phyloP scores from a whole-genome alignment of 371 early-diverging fungal genomes.

The Mucor plumbeus region DNA sequence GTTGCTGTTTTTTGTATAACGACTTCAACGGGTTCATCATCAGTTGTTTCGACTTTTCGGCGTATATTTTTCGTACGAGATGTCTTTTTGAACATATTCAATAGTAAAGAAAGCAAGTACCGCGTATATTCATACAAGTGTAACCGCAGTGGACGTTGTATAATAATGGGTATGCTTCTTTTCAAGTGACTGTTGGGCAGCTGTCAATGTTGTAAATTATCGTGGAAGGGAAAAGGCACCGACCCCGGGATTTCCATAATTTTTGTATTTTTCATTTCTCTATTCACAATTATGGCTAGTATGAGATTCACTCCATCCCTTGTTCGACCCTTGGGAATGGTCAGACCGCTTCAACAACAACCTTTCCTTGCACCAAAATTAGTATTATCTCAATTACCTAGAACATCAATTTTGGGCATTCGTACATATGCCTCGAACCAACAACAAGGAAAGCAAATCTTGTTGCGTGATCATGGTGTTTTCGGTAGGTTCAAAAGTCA shows the following conservation, averaged over 20 bases:
- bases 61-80: slow-evolving; percentile 48
- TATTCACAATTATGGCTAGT: background rate
- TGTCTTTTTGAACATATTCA: slow-evolving; percentile 49
- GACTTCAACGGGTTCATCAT: slow-evolving; percentile 31
- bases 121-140: background rate
- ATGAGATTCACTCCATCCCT: slow-evolving; percentile 13
- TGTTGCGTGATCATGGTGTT: slow-evolving; percentile 57
- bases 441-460: slow-evolving; percentile 38
- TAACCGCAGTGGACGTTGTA: background rate
- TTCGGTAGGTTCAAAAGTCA: slow-evolving; percentile 35
- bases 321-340: slow-evolving; percentile 18
- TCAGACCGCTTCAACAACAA: slow-evolving; percentile 15
- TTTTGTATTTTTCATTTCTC: background rate
- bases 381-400: slow-evolving; percentile 24
- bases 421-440: slow-evolving; percentile 31
- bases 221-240: background rate
- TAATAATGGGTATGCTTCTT: background rate
- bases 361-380: slow-evolving; percentile 17
- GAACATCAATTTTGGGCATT: slow-evolving; percentile 24
- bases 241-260: slow-evolving; percentile 9
- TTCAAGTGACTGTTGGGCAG: background rate
- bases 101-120: background rate
- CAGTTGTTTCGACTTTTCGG: slow-evolving; percentile 42
- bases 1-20: slow-evolving; percentile 31
- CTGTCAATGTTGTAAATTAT: background rate